Base-by-base conservation (phyloP, 768 basidiomycete genomes). In the Termitomyces titanicus region DNA sequence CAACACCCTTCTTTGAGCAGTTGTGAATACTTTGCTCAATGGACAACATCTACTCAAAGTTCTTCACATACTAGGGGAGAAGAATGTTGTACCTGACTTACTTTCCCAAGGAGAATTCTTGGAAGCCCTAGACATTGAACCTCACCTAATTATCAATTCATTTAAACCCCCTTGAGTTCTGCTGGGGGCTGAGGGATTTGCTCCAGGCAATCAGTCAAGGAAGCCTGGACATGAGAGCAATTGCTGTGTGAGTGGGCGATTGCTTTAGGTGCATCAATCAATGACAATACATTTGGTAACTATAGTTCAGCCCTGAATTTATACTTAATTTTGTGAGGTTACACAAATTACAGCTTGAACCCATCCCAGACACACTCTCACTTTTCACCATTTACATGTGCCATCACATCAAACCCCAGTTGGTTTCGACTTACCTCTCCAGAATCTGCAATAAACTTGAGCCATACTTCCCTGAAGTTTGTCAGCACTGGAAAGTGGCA, bases 251-350 rank as follows among this genome's bases (percentile, higher is more conserved):
- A 69, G 42, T 37, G 57, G 15, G 58, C 66, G 0, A 57, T 72
- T 12, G 61, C 62, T 24, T 44, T 72, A 1, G 65, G 66, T 7
- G 25, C 55, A 29, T 52, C 65, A 8, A 57, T 69, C 18, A 39
- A 4, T 37, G 47, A 38, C 10, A 12, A 11, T 3, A 68, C 71
- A 0, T 5, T 12, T 0, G 0, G 18, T 0, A 53, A 66, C 0
- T 77, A 77, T 57, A 47, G 61, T 0, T 74, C 73, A 0, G 66
- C 69, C 7, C 52, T 75, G 17, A 67, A 74, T 24, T 76, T 71
- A 2, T 78, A 77, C 42, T 24, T 76, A 57, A 55, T 6, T 43
- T 40, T 17, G 24, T 51, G 11, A 1, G 17, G 3, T 8, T 44
- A 4, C 51, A 53, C 35, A 29, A 53, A 1, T 8, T 43, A 7